phyloP scores from a whole-genome alignment of 2,329 filamentous ascomycete species.

The Cyphellophora europaea region DNA sequence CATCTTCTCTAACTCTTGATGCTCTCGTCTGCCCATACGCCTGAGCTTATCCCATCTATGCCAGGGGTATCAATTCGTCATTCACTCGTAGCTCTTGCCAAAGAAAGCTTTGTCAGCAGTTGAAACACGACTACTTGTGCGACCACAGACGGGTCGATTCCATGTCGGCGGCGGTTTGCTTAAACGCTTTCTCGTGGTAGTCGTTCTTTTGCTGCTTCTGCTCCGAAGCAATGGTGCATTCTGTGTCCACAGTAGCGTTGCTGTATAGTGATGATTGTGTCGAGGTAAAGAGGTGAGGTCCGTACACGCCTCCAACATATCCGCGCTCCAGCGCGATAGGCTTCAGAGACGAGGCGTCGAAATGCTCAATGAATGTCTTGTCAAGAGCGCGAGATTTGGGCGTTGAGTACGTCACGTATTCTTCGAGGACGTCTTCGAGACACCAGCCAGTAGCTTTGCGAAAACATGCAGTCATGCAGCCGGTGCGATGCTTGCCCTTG shows the following conservation, averaged over 20 bases:
- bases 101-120: no score
- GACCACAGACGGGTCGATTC: conserved; percentile 10
- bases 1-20: no score
- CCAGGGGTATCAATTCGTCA: no score
- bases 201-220: conserved; percentile 7
- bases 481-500: conserved; percentile 86
- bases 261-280: conserved; percentile 17
- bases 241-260: conserved; percentile 16
- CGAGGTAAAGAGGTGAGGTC: conserved; percentile 10
- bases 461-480: conserved; percentile 74
- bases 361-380: conserved; percentile 18
- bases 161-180: conserved; percentile 11
- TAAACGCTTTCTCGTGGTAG: conserved; percentile 13
- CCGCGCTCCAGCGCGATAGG: conserved; percentile 16
- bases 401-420: conserved; percentile 58
- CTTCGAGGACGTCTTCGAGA: conserved; percentile 52
- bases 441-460: conserved; percentile 65
- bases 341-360: conserved; percentile 16
- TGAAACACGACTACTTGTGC: conserved; percentile 7
- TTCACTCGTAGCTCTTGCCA: no score
- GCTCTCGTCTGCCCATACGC: no score
- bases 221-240: conserved; percentile 6
- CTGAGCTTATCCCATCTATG: no score
- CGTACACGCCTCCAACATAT: conserved; percentile 18
- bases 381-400: conserved; percentile 37